These are phyloP conservation scores for Nicotiana benthamiana DNA, from an alignment of 257 asterid species.

Conservation along the genomic window DNA sequence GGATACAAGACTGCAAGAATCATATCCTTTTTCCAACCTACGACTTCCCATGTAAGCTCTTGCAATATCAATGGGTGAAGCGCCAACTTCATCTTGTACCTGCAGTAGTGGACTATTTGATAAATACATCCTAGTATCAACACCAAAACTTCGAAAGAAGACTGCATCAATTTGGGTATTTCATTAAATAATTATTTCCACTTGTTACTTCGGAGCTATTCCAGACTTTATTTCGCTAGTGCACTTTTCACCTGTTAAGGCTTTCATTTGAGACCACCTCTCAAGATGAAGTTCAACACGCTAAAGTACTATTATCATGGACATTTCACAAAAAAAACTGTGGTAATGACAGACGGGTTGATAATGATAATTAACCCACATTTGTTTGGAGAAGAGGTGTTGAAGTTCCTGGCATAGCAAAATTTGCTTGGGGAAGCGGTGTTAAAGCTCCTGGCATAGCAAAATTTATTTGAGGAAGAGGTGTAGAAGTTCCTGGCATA, in stretches of 20 bases:
- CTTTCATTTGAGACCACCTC: background rate
- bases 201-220: background rate
- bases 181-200: background rate
- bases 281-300: background rate
- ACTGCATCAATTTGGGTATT: background rate
- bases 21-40: slow-evolving; percentile 40
- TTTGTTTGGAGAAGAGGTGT: slow-evolving; percentile 15
- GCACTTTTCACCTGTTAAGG: background rate
- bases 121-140: background rate
- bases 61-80: slow-evolving; percentile 87
- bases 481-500: too few relatives aligned
- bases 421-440: too few relatives aligned
- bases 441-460: too few relatives aligned
- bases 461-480: too few relatives aligned
- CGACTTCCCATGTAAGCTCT: slow-evolving; percentile 89
- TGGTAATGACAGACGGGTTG: background rate
- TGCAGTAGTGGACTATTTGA: slow-evolving; percentile 22
- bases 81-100: slow-evolving; percentile 58
- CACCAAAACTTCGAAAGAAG: background rate
- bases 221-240: background rate
- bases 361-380: slow-evolving; percentile 29
- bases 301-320: background rate
- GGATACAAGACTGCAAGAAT: slow-evolving; percentile 20
- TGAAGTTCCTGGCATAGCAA: too few relatives aligned
- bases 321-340: background rate